Conservation (phyloP, 2,329 filamentous ascomycete genomes). For the Calonectria honghensis region DNA sequence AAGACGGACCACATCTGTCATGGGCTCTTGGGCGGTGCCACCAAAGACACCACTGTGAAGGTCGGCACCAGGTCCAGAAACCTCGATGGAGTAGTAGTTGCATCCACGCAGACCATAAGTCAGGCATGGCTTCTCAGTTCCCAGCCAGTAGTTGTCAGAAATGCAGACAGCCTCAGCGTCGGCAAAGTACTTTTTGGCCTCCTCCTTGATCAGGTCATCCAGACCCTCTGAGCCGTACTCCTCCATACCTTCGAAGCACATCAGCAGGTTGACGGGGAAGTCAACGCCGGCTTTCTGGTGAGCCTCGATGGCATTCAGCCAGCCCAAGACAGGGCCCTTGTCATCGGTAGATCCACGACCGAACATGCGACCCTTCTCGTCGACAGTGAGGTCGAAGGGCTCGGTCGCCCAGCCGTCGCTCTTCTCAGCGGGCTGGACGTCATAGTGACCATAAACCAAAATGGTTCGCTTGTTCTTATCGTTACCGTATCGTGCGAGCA, state of each 20-base stretch:
- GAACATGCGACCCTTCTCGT: constrained; percentile 95
- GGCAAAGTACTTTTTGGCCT: constrained; percentile 96
- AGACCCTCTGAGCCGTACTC: constrained; percentile 98
- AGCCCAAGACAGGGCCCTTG: constrained; percentile 97
- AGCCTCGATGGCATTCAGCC: constrained; percentile 98
- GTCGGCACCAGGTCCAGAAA: constrained; percentile 93
- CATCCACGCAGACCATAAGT: constrained; percentile 97
- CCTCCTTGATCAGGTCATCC: constrained; percentile 93
- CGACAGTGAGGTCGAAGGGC: constrained; percentile 91
- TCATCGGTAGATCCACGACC: constrained; percentile 97
- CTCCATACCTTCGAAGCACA: constrained; percentile 99
- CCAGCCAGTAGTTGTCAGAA: constrained; percentile 99
- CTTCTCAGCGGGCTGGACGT: constrained; percentile 95
- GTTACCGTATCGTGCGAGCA: constrained; percentile 93
- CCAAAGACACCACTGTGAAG: constrained; percentile 98
- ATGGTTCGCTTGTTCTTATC: constrained; percentile 96
- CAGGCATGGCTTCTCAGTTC: constrained; percentile 97
- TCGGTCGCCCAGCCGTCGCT: constrained; percentile 97
- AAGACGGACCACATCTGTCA: constrained; percentile 93
- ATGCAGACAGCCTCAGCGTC: constrained; percentile 98
- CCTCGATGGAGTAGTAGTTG: constrained; percentile 97
- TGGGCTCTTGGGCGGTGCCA: constrained; percentile 96
- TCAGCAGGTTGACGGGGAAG: constrained; percentile 97
- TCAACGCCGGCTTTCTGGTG: constrained; percentile 96
- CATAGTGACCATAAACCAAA: constrained; percentile 98